Base-by-base conservation (phyloP, 2,329 filamentous ascomycete genomes). In the Aspergillus candidus region DNA sequence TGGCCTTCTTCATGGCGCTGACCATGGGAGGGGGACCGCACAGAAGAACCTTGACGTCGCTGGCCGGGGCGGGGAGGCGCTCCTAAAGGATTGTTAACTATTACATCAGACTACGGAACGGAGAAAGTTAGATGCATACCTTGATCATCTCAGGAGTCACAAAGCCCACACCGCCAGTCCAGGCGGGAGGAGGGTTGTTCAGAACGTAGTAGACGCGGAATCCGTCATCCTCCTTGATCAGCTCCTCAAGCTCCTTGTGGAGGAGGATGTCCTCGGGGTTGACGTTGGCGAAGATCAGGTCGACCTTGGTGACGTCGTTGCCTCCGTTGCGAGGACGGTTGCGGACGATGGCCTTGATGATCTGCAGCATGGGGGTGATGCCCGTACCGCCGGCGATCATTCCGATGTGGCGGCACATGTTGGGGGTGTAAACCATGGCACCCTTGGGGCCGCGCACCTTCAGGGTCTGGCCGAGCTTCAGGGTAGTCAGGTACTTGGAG, bases 341-440 rank as follows among this genome's bases (percentile, higher is more conserved):
- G 56, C 88, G 82, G 59, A 90, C 80, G 57, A 97, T 89, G 47
- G 91, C 93, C 60, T 89, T 86, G 66, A 95, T 83, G 59, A 98
- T 82, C 75, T 98, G 93, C 52, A 97, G 79, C 93, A 98, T 98
- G 49, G 93, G 93, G 8, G 93, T 97, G 68, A 98, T 97, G 57
- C 93, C 93, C 30, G 93, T 97, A 54, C 93, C 93, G 56, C 93
- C 93, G 52, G 93, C 89, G 64, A 98, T 88, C 93, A 98, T 98
- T 64, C 90, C 93, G 57, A 98, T 94, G 71, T 87, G 87, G 53
- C 87, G 84, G 58, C 91, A 88, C 86, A 98, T 91, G 77, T 96
- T 96, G 58, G 91, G 89, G 13, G 84, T 88, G 74, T 98, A 98
- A 51, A 94, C 87, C 78, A 98, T 96, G 58, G 91, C 91, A 58